Base-by-base conservation (phyloP, 208 protist species). In the Crithidia expoeki region DNA sequence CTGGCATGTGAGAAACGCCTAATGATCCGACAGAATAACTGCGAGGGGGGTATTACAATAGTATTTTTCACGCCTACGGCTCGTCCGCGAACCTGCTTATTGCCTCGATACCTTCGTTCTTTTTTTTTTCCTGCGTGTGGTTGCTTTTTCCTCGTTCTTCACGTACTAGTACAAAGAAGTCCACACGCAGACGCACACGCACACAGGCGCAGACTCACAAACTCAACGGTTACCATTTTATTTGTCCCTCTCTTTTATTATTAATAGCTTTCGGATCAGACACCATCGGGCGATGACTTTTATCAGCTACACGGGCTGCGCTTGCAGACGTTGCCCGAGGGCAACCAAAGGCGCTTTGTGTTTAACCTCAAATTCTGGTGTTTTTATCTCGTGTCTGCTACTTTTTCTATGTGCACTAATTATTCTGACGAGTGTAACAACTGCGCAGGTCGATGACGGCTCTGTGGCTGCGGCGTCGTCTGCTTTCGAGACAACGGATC, bases 401-500 rank as follows among this genome's bases (percentile, higher is more conserved):
- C 47, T 52, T 23, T 52, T 7, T 23, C n/a, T 52, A 14, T 21
- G 9, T 16, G 11, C n/a, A 7, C 3, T 40, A 14, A 14, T 56
- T 10, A 4, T 34, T n/a, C 19, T 34, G 34, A n/a, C 51, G 28
- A 27, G 28, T 34, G 51, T 56, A 16, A 12, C 23, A 3, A 12
- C 53, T 1, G 53, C 53, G 1, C 53, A 40, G 32, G 32, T 12
- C 32, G 30, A 27, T 1, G 53, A 42, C 17, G 32, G 12, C 30
- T 21, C 53, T 32, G 53, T 58, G 53, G 30, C 53, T 16, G 53
- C 53, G 17, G 51, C 6, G 51, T 4, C 51, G 51, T 16, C 51
- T 36, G 14, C 51, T 1, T 16, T 36, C 12, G 28, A 56, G 28
- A 36, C 28, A 6, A 28, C 28, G 6, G 51, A 36, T 36, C 28